Evolutionary conservation across 441 rosid genomes (phyloP), one percentile per base, ranked within the genome.

Genomic region (Pelargonium citronellum): DNA sequence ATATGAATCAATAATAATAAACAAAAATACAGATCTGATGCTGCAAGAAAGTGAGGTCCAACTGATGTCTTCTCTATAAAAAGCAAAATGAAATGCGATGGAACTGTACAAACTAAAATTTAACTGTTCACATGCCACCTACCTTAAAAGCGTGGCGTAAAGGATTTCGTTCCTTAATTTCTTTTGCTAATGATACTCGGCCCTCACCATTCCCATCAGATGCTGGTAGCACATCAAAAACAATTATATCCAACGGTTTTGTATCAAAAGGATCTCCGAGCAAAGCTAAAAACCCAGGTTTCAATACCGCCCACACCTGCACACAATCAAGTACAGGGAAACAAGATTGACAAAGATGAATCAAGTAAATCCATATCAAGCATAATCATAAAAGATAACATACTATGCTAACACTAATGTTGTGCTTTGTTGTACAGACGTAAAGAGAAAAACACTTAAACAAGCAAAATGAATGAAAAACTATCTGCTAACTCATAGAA

Each of bases 221-320:
- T 72, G 91, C 78, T 63, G 99, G 98, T 66, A 95, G 82, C 73
- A 91, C 97, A 79, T 92, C 97, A 77, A 95, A 95, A 75, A 91
- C 95, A 72, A 95, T 87, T 75, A 92, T 89, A 83, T 95, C 99
- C 68, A 91, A 77, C 67, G 88, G 96, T 78, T 92, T 92, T 47
- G 84, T 65, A 75, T 91, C 98, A 60, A 91, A 82, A 27, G 99
- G 96, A 79, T 95, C 96, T 44, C 79, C 92, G 77, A 95, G 79
- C 66, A 92, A 83, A 73, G 98, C 98, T 79, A 95, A 84, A 84
- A 95, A 95, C 80, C 99, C 96, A 64, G 97, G 97, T 85, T 95
- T 95, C 76, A 92, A 77, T 47, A 92, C 97, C 71, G 96, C 99
- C 98, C 98, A 95, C 76, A 92, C 98, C 98, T 95, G 83, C 65